A percentile compares a stretch with the other conserved stretches of the same genome.
phyloP scores from a whole-genome alignment of 73 alveolate genomes.

The Tetrahymena elliotti region DNA sequence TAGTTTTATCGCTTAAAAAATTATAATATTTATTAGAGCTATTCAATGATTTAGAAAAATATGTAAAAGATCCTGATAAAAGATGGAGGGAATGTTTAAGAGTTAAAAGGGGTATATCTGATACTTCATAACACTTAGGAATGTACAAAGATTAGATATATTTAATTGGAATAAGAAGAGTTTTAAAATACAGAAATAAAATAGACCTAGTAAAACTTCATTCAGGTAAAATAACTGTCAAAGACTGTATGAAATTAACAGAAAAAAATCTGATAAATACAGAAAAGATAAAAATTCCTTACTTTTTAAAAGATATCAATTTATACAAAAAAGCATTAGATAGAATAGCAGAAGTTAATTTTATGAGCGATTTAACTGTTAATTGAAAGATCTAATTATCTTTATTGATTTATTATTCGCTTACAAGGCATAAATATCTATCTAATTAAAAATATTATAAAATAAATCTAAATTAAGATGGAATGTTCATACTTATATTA shows the following conservation, averaged over 20 bases:
- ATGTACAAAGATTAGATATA: slow-evolving; percentile 73
- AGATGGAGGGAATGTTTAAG: slow-evolving; percentile 68
- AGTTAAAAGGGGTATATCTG: slow-evolving; percentile 75
- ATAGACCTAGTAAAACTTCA: slow-evolving; percentile 53
- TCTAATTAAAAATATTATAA: no score
- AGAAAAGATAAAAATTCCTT: slow-evolving; percentile 44
- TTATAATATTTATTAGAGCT: slow-evolving; percentile 60
- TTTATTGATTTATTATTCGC: no score
- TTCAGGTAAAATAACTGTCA: slow-evolving; percentile 60
- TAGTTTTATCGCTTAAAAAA: slow-evolving; percentile 29
- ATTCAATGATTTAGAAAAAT: slow-evolving; percentile 52
- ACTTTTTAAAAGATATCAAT: slow-evolving; percentile 60
- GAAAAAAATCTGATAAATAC: slow-evolving; percentile 30
- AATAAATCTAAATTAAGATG: no score
- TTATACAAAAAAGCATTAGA: slow-evolving; percentile 56
- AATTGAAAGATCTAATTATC: no score
- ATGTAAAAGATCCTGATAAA: slow-evolving; percentile 60
- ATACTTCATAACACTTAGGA: slow-evolving; percentile 74
- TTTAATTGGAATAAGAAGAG: slow-evolving; percentile 69
- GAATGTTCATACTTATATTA: no score
- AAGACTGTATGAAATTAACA: slow-evolving; percentile 54
- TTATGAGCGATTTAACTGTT: slow-evolving; percentile 2
- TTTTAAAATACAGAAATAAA: slow-evolving; percentile 45
- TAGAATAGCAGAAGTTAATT: slow-evolving; percentile 56
- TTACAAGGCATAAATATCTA: no score